A percentile compares a stretch with the other conserved stretches of the same genome.
Conservation (phyloP, 768 basidiomycete genomes). For the Pleurotus salmoneostramineus region DNA sequence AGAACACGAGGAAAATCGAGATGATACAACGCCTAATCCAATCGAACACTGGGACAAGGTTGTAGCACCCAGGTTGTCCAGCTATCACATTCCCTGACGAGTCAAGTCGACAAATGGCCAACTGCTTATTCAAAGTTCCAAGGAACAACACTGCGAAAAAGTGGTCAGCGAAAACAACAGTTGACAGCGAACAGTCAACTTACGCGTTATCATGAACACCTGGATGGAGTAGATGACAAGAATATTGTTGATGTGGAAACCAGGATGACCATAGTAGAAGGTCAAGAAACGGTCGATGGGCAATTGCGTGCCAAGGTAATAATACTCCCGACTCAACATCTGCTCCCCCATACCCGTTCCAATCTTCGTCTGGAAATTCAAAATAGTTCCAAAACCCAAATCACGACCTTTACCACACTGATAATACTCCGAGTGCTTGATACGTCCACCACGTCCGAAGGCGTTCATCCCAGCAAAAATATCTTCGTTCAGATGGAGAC, state of each 20-base stretch:
- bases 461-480: slow-evolving; percentile 99
- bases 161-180: slow-evolving; percentile 7
- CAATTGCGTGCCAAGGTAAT: slow-evolving; percentile 96
- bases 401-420: slow-evolving; percentile 99
- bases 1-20: slow-evolving; percentile 98
- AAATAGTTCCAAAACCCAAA: slow-evolving; percentile 97
- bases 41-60: slow-evolving; percentile 92
- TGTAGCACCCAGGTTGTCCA: slow-evolving; percentile 93
- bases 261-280: slow-evolving; percentile 99
- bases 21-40: slow-evolving; percentile 98
- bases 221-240: slow-evolving; percentile 98
- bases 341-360: slow-evolving; percentile 99
- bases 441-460: slow-evolving; percentile 94
- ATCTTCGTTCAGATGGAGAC: slow-evolving; percentile 97
- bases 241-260: slow-evolving; percentile 99
- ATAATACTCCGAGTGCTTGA: slow-evolving; percentile 99
- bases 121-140: slow-evolving; percentile 92
- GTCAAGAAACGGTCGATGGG: slow-evolving; percentile 98
- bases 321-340: slow-evolving; percentile 99
- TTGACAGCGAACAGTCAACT: slow-evolving; percentile 26
- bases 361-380: slow-evolving; percentile 99
- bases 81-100: slow-evolving; percentile 72
- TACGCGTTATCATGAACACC: slow-evolving; percentile 93
- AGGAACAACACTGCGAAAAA: slow-evolving; percentile 73
- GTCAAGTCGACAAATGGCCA: slow-evolving; percentile 86